Conservation (phyloP, 192 early-diverging fungal genomes). For the Jimgerdemannia flammicorona region DNA sequence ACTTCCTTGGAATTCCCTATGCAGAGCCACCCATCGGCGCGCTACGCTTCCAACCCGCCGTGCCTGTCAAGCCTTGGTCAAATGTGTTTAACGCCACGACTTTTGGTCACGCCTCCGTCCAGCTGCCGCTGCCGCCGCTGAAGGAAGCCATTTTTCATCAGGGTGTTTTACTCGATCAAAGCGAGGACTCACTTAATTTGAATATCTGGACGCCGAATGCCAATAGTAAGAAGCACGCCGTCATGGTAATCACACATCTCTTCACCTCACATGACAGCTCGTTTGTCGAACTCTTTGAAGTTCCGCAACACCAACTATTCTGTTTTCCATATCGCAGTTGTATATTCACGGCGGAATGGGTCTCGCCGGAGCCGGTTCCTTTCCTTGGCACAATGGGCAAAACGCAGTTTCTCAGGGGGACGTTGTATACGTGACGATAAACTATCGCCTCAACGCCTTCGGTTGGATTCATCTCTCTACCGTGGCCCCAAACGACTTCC, state of each 20-base stretch:
- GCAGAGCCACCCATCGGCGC: slow-evolving; percentile 30
- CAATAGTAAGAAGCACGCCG: slow-evolving; percentile 36
- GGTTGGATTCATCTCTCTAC: slow-evolving; percentile 31
- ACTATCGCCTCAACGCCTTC: slow-evolving; percentile 54
- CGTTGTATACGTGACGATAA: slow-evolving; percentile 32
- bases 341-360: slow-evolving; percentile 34
- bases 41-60: slow-evolving; percentile 34
- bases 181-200: slow-evolving; percentile 52
- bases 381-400: background rate
- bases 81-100: slow-evolving; percentile 23
- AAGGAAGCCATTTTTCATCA: slow-evolving; percentile 20
- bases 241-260: slow-evolving; percentile 53
- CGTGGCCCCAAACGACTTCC: background rate
- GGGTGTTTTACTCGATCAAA: slow-evolving; percentile 16
- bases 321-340: background rate
- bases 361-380: background rate
- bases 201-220: slow-evolving; percentile 42
- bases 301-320: background rate
- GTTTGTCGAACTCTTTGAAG: background rate
- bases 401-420: background rate
- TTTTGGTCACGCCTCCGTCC: slow-evolving; percentile 17
- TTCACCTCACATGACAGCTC: background rate
- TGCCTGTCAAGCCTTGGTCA: slow-evolving; percentile 20
- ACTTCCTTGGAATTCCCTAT: slow-evolving; percentile 38
- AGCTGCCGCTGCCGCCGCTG: slow-evolving; percentile 22